These are phyloP conservation scores for Gossypioides kirkii DNA, from an alignment of 345 rosid species.

Conservation along the genomic window DNA sequence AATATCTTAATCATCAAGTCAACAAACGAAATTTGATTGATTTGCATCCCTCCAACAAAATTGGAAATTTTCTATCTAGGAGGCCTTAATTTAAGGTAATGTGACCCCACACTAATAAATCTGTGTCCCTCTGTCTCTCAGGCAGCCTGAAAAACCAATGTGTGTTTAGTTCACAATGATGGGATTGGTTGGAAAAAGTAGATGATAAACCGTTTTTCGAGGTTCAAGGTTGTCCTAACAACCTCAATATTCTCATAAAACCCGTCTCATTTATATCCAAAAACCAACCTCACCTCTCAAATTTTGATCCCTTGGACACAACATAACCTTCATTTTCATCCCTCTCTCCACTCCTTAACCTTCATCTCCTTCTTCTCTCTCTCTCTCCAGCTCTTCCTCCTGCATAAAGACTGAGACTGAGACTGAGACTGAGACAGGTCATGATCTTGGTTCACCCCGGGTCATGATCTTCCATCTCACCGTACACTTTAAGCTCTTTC, in stretches of 20 bases:
- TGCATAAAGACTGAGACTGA: background rate
- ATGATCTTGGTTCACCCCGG: slow-evolving; percentile 39
- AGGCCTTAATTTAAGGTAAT: too few relatives aligned
- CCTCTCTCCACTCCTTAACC: background rate
- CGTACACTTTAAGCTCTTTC: slow-evolving; percentile 9
- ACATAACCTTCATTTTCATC: slow-evolving; percentile 8
- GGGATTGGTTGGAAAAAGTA: background rate
- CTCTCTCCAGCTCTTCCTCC: too few relatives aligned
- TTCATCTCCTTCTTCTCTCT: too few relatives aligned
- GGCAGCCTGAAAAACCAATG: too few relatives aligned
- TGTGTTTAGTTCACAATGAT: background rate
- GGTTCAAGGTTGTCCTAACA: background rate
- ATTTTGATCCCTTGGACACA: slow-evolving; percentile 6
- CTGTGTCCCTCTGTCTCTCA: too few relatives aligned
- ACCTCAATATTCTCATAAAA: background rate
- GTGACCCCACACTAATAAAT: too few relatives aligned
- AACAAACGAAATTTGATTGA: too few relatives aligned
- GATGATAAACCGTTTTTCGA: background rate
- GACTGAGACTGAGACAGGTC: background rate
- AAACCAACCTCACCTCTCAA: slow-evolving; percentile 24
- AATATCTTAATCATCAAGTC: too few relatives aligned
- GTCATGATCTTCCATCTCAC: slow-evolving; percentile 49
- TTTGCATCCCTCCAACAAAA: too few relatives aligned
- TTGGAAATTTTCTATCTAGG: too few relatives aligned
- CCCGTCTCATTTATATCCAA: background rate